Conservation (phyloP, 108 stramenopile genomes). For the Nitzschia palea region DNA sequence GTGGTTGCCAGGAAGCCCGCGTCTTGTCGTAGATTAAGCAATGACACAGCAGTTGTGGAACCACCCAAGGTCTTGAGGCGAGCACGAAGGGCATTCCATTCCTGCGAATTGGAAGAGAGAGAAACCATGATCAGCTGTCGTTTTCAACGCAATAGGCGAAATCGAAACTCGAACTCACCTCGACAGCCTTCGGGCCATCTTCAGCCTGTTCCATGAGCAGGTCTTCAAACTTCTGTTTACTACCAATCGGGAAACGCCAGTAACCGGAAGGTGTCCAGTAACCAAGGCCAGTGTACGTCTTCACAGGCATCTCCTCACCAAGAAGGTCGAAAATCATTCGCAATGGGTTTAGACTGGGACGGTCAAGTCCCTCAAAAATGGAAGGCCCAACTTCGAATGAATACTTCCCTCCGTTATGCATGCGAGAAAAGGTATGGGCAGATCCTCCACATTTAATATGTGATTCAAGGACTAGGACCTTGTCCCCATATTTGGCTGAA, state of each 20-base stretch:
- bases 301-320: conserved; percentile 86
- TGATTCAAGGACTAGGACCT: conserved; percentile 74
- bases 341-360: conserved; percentile 81
- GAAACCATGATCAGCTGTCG: neutral
- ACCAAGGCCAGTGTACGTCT: conserved; percentile 88
- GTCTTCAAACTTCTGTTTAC: conserved; percentile 60
- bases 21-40: conserved; percentile 86
- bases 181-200: conserved; percentile 83
- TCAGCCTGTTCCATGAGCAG: conserved; percentile 83
- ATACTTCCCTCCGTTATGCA: conserved; percentile 89
- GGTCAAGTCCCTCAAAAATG: conserved; percentile 89
- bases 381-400: conserved; percentile 88
- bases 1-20: conserved; percentile 89
- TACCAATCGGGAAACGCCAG: conserved; percentile 90
- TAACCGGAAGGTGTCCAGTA: conserved; percentile 89
- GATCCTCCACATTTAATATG: conserved; percentile 90
- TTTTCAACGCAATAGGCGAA: neutral
- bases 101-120: conserved; percentile 28
- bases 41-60: conserved; percentile 80
- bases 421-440: conserved; percentile 82
- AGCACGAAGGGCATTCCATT: conserved; percentile 79
- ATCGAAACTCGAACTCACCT: conserved; percentile 26
- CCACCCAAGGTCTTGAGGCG: conserved; percentile 86
- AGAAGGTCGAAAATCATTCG: conserved; percentile 90
- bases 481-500: conserved; percentile 81